Conservation (phyloP, 2,329 filamentous ascomycete genomes). For the Byssoonygena ceratinophila region DNA sequence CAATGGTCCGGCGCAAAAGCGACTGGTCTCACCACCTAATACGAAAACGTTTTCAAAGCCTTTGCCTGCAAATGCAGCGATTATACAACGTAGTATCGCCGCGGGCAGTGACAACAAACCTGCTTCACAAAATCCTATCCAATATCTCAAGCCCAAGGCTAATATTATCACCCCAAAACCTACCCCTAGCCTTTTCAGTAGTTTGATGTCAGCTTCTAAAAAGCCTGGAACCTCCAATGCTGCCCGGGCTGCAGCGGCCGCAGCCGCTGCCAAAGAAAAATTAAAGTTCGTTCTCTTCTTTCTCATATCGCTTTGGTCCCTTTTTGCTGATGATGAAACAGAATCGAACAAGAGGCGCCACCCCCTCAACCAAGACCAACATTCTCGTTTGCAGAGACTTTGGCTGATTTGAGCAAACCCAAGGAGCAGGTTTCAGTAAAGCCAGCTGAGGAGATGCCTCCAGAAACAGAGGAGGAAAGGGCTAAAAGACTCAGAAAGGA, state of each 20-base stretch:
- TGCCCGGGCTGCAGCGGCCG: constrained; percentile 36
- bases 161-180: constrained; percentile 35
- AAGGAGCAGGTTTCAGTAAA: constrained; percentile 45
- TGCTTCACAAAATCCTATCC: constrained; percentile 20
- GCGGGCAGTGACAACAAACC: constrained; percentile 14
- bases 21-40: constrained; percentile 28
- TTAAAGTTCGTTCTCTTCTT: constrained; percentile 22
- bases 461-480: constrained; percentile 51
- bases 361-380: constrained; percentile 30
- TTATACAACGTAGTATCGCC: background rate
- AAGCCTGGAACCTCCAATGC: constrained; percentile 43
- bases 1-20: constrained; percentile 30
- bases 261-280: constrained; percentile 29
- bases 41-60: constrained; percentile 26
- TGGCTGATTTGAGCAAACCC: constrained; percentile 45
- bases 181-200: constrained; percentile 37
- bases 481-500: constrained; percentile 52
- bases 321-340: background rate
- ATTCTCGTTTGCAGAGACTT: constrained; percentile 41
- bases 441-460: constrained; percentile 42
- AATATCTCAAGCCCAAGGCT: constrained; percentile 30
- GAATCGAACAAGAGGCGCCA: constrained; percentile 25
- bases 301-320: constrained; percentile 9
- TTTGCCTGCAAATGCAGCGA: background rate
- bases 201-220: constrained; percentile 40